phyloP scores from a whole-genome alignment of 805 yeast species.

The Wickerhamomyces ciferrii region DNA sequence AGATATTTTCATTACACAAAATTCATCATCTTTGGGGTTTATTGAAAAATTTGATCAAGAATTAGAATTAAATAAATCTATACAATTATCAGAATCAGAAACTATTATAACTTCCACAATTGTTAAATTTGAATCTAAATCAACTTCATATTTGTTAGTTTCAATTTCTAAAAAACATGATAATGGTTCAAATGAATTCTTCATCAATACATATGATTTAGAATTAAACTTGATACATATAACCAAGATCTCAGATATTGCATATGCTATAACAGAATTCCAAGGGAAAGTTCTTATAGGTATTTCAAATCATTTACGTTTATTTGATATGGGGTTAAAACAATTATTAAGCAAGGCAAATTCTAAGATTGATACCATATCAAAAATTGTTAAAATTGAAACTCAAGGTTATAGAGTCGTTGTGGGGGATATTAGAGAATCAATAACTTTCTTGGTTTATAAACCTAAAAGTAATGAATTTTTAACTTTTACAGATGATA shows the following conservation, averaged over 20 bases:
- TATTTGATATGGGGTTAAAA: constrained; percentile 72
- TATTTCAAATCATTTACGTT: constrained; percentile 41
- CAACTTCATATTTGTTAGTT: constrained; percentile 34
- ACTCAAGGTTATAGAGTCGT: constrained; percentile 55
- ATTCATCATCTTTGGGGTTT: not conserved
- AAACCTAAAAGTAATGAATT: constrained; percentile 45
- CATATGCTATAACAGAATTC: constrained; percentile 47
- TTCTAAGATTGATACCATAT: constrained; percentile 35
- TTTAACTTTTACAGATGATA: constrained; percentile 65
- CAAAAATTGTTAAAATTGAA: constrained; percentile 48
- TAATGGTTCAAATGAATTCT: constrained; percentile 17
- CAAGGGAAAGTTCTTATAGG: constrained; percentile 61
- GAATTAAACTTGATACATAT: constrained; percentile 48
- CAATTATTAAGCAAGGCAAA: constrained; percentile 71
- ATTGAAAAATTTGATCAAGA: constrained; percentile 12
- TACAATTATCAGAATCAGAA: constrained; percentile 6
- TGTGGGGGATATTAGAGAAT: constrained; percentile 67
- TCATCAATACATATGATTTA: constrained; percentile 26
- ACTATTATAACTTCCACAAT: constrained; percentile 8
- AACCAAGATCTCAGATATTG: constrained; percentile 47
- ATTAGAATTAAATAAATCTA: constrained; percentile 7
- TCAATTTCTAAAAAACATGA: constrained; percentile 28
- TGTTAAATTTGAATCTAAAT: constrained; percentile 21
- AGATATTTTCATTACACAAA: constrained; percentile 15
- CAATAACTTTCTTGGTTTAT: constrained; percentile 53